phyloP scores from a whole-genome alignment of 1,284 basidiomycete species.

The Marasmius fiardii region DNA sequence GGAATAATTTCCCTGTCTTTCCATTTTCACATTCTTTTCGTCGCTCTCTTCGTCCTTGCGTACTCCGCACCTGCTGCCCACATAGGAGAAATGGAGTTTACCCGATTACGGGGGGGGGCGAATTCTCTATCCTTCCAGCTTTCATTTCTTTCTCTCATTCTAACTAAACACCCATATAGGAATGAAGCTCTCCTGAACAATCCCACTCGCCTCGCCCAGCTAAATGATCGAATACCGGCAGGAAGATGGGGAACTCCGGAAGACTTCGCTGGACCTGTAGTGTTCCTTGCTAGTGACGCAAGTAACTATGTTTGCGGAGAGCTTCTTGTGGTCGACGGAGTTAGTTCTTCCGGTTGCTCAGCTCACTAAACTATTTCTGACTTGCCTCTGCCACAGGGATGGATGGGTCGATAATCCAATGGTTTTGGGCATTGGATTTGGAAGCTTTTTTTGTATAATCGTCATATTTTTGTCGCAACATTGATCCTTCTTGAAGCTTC shows the following conservation, averaged over 20 bases:
- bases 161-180: constrained; percentile 35
- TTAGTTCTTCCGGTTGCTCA: constrained; percentile 26
- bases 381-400: constrained; percentile 40
- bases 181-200: constrained; percentile 78
- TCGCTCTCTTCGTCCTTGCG: constrained; percentile 3
- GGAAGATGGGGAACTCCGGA: constrained; percentile 85
- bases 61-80: not conserved
- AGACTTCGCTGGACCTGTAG: constrained; percentile 88
- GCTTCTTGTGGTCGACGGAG: constrained; percentile 76
- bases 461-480: not conserved
- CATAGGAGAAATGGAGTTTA: not conserved
- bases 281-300: constrained; percentile 87
- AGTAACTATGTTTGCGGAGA: constrained; percentile 93
- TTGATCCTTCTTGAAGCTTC: not conserved
- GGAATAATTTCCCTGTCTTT: no score
- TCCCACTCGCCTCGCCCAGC: constrained; percentile 77
- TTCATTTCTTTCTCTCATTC: no score
- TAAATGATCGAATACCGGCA: constrained; percentile 91
- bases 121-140: no score
- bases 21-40: no score
- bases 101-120: no score
- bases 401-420: constrained; percentile 55
- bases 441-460: no score
- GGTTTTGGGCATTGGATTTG: no score
- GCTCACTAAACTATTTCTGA: constrained; percentile 15